Evolutionary conservation across 768 basidiomycete species (phyloP), one percentile per base, ranked within the genome.

Genomic region (Boletus patriciae): DNA sequence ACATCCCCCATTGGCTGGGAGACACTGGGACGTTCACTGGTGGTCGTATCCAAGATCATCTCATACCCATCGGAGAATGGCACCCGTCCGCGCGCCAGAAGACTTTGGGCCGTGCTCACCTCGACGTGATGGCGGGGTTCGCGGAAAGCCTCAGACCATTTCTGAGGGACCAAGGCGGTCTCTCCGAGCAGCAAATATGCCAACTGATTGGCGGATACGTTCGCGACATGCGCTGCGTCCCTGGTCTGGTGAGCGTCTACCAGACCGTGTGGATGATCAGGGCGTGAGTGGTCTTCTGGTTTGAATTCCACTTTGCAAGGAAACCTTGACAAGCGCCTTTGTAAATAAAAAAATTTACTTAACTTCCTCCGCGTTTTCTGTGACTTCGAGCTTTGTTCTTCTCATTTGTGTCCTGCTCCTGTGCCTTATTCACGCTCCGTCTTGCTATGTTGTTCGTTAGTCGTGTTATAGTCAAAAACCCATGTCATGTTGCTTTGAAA

Each of bases 1-100:
- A 58, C 1, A 70, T 86, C 44, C 73, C 79, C 0, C 55, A 45
- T 6, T 72, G 76, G 52, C 61, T 88, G 6, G 34, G 52, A 0
- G 56, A 64, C 1, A 74, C 73, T 2, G 73, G 72, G 1, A 60
- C 59, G 13, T 89, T 87, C 65, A 65, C 57, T 0, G 71, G 76
- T 19, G 74, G 83, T 53, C 66, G 71, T 6, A 40, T 72, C 8
- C 63, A 65, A 31, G 53, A 59, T 3, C 66, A 74, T 57, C 60
- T 70, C 66, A 74, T 88, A 55, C 86, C 86, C 10, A 74, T 89
- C 23, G 88, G 87, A 6, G 69, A 72, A 10, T 86, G 84, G 86
- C 74, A 71, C 46, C 36, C 46, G 0, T 74, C 80, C 48, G 61
- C 71, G 3, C 62, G 48, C 29, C 56, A 74, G 63, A 68, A 59